Evolutionary conservation across 805 yeast species (phyloP).

Genomic region (Blastobotrys parvus): DNA sequence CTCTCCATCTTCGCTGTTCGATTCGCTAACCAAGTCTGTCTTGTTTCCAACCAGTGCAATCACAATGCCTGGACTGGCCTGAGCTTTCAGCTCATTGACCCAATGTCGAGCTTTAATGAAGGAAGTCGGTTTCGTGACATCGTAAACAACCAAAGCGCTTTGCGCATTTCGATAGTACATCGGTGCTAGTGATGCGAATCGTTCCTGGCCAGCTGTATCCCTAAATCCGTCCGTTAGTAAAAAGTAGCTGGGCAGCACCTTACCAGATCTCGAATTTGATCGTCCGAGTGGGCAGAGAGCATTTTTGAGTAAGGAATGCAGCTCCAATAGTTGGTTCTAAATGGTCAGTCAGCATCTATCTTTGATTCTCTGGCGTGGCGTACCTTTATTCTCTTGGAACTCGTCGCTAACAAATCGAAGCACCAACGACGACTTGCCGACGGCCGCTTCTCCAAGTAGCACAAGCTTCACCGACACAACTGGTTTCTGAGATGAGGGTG

Average conservation of each 20-base stretch:
- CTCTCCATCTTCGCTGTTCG: constrained; percentile 20
- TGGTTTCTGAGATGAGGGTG: constrained; percentile 27
- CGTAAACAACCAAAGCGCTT: constrained; percentile 93
- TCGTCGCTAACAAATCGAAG: constrained; percentile 89
- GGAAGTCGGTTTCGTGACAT: constrained; percentile 88
- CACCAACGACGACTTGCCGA: constrained; percentile 90
- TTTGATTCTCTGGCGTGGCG: constrained; percentile 8
- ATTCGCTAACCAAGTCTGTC: constrained; percentile 60
- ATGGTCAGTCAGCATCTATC: constrained; percentile 9
- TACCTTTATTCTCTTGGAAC: constrained; percentile 82
- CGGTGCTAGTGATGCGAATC: constrained; percentile 94
- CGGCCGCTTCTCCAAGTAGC: constrained; percentile 94
- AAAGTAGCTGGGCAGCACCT: background rate
- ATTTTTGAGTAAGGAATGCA: constrained; percentile 90
- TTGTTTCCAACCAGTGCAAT: constrained; percentile 95
- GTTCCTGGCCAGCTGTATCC: constrained; percentile 97
- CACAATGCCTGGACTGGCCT: constrained; percentile 83
- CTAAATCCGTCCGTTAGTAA: constrained; percentile 15
- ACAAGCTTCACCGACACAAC: constrained; percentile 80
- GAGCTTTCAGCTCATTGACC: constrained; percentile 94
- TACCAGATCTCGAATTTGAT: constrained; percentile 59
- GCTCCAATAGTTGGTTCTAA: constrained; percentile 95
- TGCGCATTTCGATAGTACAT: constrained; percentile 97
- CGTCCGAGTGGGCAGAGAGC: constrained; percentile 75
- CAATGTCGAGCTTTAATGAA: constrained; percentile 96